These are phyloP conservation scores for Zymoseptoria crescenta DNA, from an alignment of 2,329 filamentous ascomycete species.

Conservation along the genomic window DNA sequence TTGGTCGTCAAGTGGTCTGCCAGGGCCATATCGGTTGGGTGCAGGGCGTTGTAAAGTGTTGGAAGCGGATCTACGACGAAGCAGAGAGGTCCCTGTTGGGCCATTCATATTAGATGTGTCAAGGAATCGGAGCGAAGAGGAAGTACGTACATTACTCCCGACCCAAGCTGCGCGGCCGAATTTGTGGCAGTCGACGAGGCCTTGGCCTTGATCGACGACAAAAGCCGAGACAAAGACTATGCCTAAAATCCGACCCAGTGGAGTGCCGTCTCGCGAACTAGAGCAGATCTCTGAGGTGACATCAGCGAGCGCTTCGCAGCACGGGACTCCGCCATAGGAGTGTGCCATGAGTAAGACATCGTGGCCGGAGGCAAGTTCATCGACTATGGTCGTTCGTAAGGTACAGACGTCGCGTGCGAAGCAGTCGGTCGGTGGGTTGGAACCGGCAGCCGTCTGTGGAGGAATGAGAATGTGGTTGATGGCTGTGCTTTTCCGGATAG, in stretches of 20 bases:
- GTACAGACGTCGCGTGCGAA: constrained; percentile 9
- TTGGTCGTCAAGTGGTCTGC: constrained; percentile 1
- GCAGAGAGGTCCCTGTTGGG: constrained; percentile 3
- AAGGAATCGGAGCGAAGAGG: neutral
- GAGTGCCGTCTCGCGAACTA: neutral
- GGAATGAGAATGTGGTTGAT: constrained; percentile 8
- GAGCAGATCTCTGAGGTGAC: constrained; percentile 1
- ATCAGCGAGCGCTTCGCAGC: constrained; percentile 14
- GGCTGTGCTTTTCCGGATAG: constrained; percentile 3
- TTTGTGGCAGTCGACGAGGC: constrained; percentile 9
- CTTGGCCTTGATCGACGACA: constrained; percentile 12
- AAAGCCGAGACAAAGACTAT: constrained; percentile 19
- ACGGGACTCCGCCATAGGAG: constrained; percentile 14
- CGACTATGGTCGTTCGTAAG: constrained; percentile 4
- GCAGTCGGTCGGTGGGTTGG: constrained; percentile 5
- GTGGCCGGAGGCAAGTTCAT: constrained; percentile 5
- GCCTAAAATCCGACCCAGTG: constrained; percentile 7
- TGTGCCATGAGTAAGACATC: constrained; percentile 16
- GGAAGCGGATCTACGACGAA: constrained; percentile 6
- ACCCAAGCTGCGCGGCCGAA: constrained; percentile 13
- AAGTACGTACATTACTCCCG: neutral
- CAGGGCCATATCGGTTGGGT: neutral
- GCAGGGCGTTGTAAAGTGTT: constrained; percentile 8
- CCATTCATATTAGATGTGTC: neutral
- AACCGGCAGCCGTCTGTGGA: constrained; percentile 8